Base-by-base conservation (phyloP, 2,329 filamentous ascomycete genomes). In the Bretziella fagacearum region DNA sequence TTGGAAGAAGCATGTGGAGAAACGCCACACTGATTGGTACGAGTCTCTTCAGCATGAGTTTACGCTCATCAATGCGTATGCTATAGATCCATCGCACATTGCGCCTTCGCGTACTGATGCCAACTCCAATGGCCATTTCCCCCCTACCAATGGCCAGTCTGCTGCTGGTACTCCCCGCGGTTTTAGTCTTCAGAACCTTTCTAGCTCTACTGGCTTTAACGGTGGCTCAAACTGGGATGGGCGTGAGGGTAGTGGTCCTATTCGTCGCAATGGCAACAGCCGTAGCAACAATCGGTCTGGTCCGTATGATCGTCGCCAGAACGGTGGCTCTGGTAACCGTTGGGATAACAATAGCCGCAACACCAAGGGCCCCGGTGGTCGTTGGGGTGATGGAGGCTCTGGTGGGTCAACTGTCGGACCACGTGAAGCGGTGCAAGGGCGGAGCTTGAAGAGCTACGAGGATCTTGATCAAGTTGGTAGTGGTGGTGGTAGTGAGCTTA, bases 1-100 rank as follows among this genome's bases (percentile, higher is more conserved):
- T 61, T 98, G 93, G 89, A 80, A 79, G 57, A 98, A 98, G 68
- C 91, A 98, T 57, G 80, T 96, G 13, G 89, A 96, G 64, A 98
- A 98, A 66, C 79, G 93, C 49, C 91, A 98, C 60, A 61, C 74
- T 0, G 89, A 96, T 46, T 98, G 87, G 83, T 72, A 83, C 37
- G 80, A 87, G 27, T 73, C 68, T 46, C 66, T 95, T 53, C 81
- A 80, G 60, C 78, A 81, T 59, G 89, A 93, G 85, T 79, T 94
- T 55, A 74, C 82, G 49, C 77, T 96, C 13, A 83, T 98, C 58
- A 98, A 98, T 59, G 78, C 81, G 25, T 98, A 98, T 58, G 86
- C 95, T 26, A 70, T 94, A 37, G 91, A 98, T 57, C 91, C 91
- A 33, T 79, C 89, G 8, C 89, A 94, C 57, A 95, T 98, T 59